These are phyloP conservation scores for Camellia japonica DNA, from an alignment of 148 eudicot species.

Conservation along the genomic window DNA sequence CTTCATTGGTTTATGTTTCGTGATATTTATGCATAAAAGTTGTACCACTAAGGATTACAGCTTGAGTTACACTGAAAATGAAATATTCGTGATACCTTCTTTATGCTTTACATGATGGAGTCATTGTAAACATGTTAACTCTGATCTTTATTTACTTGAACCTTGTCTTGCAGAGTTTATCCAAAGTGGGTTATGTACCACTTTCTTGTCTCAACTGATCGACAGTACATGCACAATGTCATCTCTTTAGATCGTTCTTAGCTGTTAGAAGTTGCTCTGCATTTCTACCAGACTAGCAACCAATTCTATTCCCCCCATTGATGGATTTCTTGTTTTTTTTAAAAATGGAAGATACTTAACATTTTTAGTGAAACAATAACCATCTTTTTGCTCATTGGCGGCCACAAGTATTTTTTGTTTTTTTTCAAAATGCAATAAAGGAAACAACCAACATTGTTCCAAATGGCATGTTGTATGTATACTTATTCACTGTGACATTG, in stretches of 20 bases:
- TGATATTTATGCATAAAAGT: too few species aligned
- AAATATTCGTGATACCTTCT: too few species aligned
- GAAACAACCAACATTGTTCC: neutral
- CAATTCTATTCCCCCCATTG: constrained; percentile 26
- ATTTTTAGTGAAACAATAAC: neutral
- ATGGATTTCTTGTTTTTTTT: neutral
- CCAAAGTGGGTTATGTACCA: constrained; percentile 91
- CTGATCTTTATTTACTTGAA: neutral
- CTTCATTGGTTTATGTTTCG: too few species aligned
- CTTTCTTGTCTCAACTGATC: constrained; percentile 86
- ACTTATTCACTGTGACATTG: neutral
- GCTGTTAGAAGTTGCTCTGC: constrained; percentile 83
- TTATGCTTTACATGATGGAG: too few species aligned
- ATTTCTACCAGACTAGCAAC: constrained; percentile 57
- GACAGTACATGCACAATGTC: constrained; percentile 94
- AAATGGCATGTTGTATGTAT: neutral
- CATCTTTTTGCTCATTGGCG: too few species aligned
- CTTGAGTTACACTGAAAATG: too few species aligned
- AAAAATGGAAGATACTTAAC: neutral
- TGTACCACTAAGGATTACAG: too few species aligned
- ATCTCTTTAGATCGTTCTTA: constrained; percentile 81
- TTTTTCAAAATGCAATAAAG: neutral
- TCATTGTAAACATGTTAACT: neutral
- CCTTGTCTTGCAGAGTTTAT: constrained; percentile 66
- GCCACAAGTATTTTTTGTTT: neutral